Evolutionary conservation across 257 asterid genomes (phyloP), one percentile per base, ranked within the genome.

Genomic region (Perilla frutescens): DNA sequence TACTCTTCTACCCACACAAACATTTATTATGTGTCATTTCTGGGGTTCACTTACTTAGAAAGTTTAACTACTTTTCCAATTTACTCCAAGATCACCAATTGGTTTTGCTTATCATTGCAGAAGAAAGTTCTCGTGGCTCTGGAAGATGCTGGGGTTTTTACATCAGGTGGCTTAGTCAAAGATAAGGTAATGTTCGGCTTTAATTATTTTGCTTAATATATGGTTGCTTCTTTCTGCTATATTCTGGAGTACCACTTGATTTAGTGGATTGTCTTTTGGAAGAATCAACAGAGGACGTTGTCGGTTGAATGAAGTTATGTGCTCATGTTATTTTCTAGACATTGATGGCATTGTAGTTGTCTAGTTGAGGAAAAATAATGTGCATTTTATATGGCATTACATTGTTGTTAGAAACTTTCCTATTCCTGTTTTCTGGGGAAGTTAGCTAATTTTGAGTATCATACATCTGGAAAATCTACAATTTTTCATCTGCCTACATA

Each of bases 71-170:
- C 43, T 72, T 61, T 44, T 39, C 32, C 45, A 47, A 59, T 68
- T 51, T 56, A 29, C 62, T 82, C 66, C 77, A 44, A 62, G 60
- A 66, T 76, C 76, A 79, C 69, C 83, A 68, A 76, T 66, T 58
- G 41, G 66, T 61, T 29, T 60, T 66, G 11, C 56, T 15, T 64
- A 70, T 80, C 63, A 48, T 8, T 86, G 93, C 96, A 92, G 98
- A 84, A 86, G 87, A 92, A 76, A 57, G 92, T 84, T 74, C 90
- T 92, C 29, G 66, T 62, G 44, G 97, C 96, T 64, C 85, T 92
- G 83, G 97, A 92, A 80, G 89, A 89, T 65, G 97, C 98, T 79
- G 98, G 97, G 44, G 82, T 92, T 53, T 92, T 92, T 79, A 90
- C 96, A 56, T 92, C 97, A 59, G 94, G 96, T 63, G 97, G 98